Conservation (phyloP, 768 basidiomycete genomes). For the Exsudoporus frostii region DNA sequence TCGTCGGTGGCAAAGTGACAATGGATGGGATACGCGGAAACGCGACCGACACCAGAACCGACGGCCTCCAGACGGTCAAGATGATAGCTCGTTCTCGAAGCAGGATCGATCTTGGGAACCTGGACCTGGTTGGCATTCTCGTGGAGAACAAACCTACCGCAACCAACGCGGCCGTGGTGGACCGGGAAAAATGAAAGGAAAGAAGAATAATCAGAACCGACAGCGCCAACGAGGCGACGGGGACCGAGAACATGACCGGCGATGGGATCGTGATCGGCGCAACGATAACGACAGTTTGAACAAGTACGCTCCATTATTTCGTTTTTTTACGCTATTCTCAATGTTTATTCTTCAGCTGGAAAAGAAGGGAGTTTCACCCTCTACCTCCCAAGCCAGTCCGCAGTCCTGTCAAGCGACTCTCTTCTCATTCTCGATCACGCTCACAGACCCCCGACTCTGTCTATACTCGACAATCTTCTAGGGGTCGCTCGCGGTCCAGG, state of each 20-base stretch:
- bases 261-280: slow-evolving; percentile 41
- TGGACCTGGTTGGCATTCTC: slow-evolving; percentile 62
- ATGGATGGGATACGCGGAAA: slow-evolving; percentile 54
- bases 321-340: slow-evolving; percentile 8
- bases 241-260: slow-evolving; percentile 26
- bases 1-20: slow-evolving; percentile 35
- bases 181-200: slow-evolving; percentile 34
- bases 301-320: slow-evolving; percentile 51
- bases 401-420: slow-evolving; percentile 38
- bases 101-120: slow-evolving; percentile 73
- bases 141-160: slow-evolving; percentile 38
- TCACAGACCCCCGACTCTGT: slow-evolving; percentile 61
- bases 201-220: slow-evolving; percentile 35
- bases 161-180: slow-evolving; percentile 37
- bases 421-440: slow-evolving; percentile 48
- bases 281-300: slow-evolving; percentile 67
- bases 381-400: slow-evolving; percentile 39
- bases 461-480: slow-evolving; percentile 60
- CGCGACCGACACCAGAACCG: slow-evolving; percentile 43
- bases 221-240: slow-evolving; percentile 31
- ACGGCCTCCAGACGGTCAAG: slow-evolving; percentile 28
- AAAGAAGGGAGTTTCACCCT: slow-evolving; percentile 49
- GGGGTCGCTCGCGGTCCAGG: slow-evolving; percentile 61
- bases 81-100: slow-evolving; percentile 18
- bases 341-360: slow-evolving; percentile 50